Evolutionary conservation across 2,329 filamentous ascomycete genomes (phyloP).

Genomic region (Endoconidiophora polonica): DNA sequence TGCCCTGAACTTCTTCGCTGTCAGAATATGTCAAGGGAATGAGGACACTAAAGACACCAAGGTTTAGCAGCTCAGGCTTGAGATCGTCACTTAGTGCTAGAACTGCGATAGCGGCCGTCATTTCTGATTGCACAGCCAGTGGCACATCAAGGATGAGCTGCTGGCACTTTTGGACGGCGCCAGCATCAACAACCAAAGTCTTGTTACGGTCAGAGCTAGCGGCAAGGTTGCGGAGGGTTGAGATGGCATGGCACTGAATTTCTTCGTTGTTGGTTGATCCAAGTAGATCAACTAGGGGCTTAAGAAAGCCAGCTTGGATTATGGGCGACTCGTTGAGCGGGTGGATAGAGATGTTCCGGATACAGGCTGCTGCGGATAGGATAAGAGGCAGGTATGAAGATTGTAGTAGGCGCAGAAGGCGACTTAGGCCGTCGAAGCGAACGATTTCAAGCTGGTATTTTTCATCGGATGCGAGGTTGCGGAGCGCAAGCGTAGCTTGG

Average conservation of each 20-base stretch:
- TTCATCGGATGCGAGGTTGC: constrained; percentile 93
- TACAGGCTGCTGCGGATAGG: constrained; percentile 90
- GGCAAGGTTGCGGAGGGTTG: constrained; percentile 83
- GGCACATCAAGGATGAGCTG: constrained; percentile 87
- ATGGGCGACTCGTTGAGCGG: constrained; percentile 96
- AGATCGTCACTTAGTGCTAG: constrained; percentile 89
- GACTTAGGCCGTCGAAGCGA: constrained; percentile 65
- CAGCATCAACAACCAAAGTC: constrained; percentile 87
- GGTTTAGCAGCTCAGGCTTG: constrained; percentile 74
- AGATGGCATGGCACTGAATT: constrained; percentile 97
- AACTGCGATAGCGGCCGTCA: constrained; percentile 98
- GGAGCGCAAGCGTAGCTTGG: constrained; percentile 81
- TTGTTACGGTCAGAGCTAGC: constrained; percentile 97
- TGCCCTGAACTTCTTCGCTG: constrained; percentile 95
- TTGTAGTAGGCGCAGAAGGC: constrained; percentile 76
- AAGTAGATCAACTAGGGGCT: constrained; percentile 80
- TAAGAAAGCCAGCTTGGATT: constrained; percentile 91
- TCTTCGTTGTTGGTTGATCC: constrained; percentile 96
- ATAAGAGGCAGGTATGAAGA: constrained; percentile 93
- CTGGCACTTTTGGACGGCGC: constrained; percentile 96
- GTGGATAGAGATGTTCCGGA: constrained; percentile 97
- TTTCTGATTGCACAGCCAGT: constrained; percentile 89
- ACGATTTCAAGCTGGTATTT: constrained; percentile 98
- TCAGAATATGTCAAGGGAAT: constrained; percentile 90
- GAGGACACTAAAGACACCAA: constrained; percentile 90